phyloP scores from a whole-genome alignment of 2,329 filamentous ascomycete genomes.

The Coniella lustricola region DNA sequence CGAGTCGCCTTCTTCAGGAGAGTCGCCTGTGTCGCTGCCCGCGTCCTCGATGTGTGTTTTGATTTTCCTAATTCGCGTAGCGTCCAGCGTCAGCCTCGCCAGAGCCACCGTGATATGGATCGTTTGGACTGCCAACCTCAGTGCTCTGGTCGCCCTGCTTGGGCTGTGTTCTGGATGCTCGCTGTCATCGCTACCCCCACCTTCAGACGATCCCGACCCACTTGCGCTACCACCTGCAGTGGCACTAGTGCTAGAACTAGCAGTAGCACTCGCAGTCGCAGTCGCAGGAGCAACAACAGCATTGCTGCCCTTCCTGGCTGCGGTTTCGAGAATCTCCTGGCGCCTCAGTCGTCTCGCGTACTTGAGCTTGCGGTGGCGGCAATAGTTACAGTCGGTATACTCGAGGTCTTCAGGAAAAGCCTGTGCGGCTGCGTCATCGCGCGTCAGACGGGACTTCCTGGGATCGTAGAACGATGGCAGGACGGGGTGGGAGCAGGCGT shows the following conservation, averaged over 20 bases:
- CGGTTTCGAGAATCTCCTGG: conserved; percentile 39
- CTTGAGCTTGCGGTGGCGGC: conserved; percentile 63
- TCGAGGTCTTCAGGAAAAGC: conserved; percentile 10
- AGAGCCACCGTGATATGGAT: conserved; percentile 13
- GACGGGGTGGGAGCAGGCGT: conserved; percentile 15
- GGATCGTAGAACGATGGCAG: conserved; percentile 13
- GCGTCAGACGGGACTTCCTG: conserved; percentile 7
- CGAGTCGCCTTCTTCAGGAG: conserved; percentile 5
- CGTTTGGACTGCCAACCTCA: conserved; percentile 16
- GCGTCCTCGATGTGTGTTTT: conserved; percentile 12
- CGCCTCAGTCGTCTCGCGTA: conserved; percentile 56
- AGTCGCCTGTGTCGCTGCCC: background rate
- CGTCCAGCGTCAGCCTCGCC: conserved; percentile 17
- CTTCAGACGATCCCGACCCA: conserved; percentile 2
- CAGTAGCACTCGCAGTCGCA: background rate
- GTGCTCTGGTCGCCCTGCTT: conserved; percentile 6
- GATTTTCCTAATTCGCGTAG: conserved; percentile 16
- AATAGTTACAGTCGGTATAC: conserved; percentile 10
- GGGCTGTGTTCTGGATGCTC: conserved; percentile 2
- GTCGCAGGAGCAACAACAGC: background rate
- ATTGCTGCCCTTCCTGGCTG: background rate
- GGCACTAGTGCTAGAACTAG: no score
- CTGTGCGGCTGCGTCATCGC: conserved; percentile 9
- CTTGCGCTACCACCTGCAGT: background rate
- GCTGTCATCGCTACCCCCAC: background rate